Conservation (phyloP, 2,329 filamentous ascomycete genomes). For the Xylariales sp. region DNA sequence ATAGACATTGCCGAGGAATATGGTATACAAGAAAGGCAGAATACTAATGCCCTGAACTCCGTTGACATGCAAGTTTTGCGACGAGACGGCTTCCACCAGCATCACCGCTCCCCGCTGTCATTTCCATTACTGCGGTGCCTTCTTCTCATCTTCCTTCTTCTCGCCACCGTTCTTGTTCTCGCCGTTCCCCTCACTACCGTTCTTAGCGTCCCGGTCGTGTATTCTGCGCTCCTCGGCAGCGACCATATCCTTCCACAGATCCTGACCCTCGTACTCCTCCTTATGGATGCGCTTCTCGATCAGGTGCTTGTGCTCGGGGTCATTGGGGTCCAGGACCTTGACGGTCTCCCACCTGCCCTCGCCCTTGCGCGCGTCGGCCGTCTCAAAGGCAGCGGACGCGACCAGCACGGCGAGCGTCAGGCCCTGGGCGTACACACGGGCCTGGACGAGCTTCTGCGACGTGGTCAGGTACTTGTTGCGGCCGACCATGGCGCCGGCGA, state of each 20-base stretch:
- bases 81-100: no score
- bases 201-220: constrained; percentile 27
- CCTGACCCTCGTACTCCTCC: constrained; percentile 81
- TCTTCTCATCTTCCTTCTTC: no score
- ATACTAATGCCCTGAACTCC: no score
- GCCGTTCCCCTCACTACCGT: no score
- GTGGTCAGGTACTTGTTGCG: constrained; percentile 70
- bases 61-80: no score
- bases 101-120: no score
- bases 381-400: constrained; percentile 77
- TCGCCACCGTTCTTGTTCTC: no score
- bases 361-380: constrained; percentile 69
- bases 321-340: constrained; percentile 72
- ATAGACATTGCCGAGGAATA: no score
- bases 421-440: constrained; percentile 89
- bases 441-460: constrained; percentile 87
- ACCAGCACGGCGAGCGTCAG: constrained; percentile 81
- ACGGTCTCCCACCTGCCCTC: constrained; percentile 80
- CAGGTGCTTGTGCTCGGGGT: constrained; percentile 75
- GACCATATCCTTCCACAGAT: constrained; percentile 93
- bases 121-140: no score
- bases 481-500: constrained; percentile 70
- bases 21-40: no score
- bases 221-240: constrained; percentile 67
- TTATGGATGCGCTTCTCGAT: constrained; percentile 87